Percentiles rank a stretch among this genome's conserved stretches.
These are phyloP conservation scores for Tolypocladium pustulatum DNA, from an alignment of 2,329 filamentous ascomycete species.

Conservation along the genomic window DNA sequence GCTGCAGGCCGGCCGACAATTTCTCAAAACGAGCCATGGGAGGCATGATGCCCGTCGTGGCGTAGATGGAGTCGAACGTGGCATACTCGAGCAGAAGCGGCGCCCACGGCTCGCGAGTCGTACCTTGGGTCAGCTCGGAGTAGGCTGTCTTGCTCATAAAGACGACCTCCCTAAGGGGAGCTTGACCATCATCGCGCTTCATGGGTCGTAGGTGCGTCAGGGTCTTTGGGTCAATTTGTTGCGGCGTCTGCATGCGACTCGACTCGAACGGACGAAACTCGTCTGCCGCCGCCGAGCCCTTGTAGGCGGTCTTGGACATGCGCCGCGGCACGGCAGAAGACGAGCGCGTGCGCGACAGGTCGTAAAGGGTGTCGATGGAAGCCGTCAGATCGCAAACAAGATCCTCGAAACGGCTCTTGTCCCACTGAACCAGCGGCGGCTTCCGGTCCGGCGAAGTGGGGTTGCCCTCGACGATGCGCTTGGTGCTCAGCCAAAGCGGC, in stretches of 20 bases:
- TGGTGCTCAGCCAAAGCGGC: constrained; percentile 55
- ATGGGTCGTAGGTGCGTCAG: constrained; percentile 37
- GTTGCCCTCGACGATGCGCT: constrained; percentile 28
- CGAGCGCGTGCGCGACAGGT: constrained; percentile 57
- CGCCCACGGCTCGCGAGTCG: constrained; percentile 33
- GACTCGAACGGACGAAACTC: constrained; percentile 45
- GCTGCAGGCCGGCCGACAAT: constrained; percentile 46
- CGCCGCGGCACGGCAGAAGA: constrained; percentile 25
- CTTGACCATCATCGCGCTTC: constrained; percentile 21
- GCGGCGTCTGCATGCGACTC: constrained; percentile 49
- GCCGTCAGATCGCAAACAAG: constrained; percentile 63
- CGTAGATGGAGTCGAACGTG: constrained; percentile 50
- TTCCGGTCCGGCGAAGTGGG: constrained; percentile 42
- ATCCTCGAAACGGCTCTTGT: constrained; percentile 65
- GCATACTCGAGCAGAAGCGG: constrained; percentile 65
- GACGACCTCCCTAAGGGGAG: constrained; percentile 33
- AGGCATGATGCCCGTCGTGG: constrained; percentile 51
- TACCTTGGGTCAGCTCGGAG: constrained; percentile 32
- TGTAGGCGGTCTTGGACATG: constrained; percentile 21
- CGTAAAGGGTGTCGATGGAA: constrained; percentile 71
- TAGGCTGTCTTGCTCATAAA: constrained; percentile 41
- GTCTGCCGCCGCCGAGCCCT: constrained; percentile 26
- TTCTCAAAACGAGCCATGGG: constrained; percentile 56
- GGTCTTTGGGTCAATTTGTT: constrained; percentile 44
- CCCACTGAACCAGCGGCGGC: constrained; percentile 48